A percentile compares a stretch with the other conserved stretches of the same genome.
Evolutionary conservation across 1,284 basidiomycete genomes (phyloP).

Genomic region (Moniliella sp.): DNA sequence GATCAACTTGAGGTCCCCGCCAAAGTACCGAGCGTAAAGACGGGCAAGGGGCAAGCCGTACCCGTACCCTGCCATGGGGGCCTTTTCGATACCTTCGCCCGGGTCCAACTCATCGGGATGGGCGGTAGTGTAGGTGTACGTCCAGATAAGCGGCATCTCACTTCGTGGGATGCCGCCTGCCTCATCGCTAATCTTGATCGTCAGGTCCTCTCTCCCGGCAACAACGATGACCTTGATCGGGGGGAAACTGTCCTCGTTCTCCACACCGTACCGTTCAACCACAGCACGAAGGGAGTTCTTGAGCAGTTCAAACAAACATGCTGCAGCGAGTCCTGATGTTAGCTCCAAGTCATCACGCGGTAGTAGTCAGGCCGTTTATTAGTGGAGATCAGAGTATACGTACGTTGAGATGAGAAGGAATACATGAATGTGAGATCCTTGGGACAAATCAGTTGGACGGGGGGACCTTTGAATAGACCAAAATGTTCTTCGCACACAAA

Average conservation of each 20-base stretch:
- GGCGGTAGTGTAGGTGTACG: conserved; percentile 94
- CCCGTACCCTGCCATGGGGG: conserved; percentile 79
- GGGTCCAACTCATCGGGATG: conserved; percentile 63
- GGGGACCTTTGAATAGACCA: conserved; percentile 75
- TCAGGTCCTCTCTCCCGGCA: conserved; percentile 62
- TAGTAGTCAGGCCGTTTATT: not conserved
- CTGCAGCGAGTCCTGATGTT: conserved; percentile 1
- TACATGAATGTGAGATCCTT: conserved; percentile 69
- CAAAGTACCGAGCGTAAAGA: conserved; percentile 84
- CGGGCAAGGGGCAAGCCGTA: conserved; percentile 53
- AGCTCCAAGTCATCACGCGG: not conserved
- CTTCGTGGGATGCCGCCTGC: conserved; percentile 80
- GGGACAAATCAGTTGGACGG: conserved; percentile 88
- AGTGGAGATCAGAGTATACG: conserved; percentile 3
- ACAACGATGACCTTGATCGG: conserved; percentile 44
- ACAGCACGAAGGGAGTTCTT: conserved; percentile 94
- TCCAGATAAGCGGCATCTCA: conserved; percentile 88
- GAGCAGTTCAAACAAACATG: conserved; percentile 90
- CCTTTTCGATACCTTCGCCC: too few relatives aligned
- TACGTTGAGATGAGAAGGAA: conserved; percentile 56
- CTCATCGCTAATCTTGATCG: conserved; percentile 90
- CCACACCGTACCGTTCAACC: conserved; percentile 71
- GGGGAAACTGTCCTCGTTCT: conserved; percentile 53
- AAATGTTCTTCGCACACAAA: conserved; percentile 91
- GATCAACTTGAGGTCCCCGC: conserved; percentile 77